A percentile compares a stretch with the other conserved stretches of the same genome.
Conservation (phyloP, 345 rosid genomes). For the Eutrema heterophyllum region DNA sequence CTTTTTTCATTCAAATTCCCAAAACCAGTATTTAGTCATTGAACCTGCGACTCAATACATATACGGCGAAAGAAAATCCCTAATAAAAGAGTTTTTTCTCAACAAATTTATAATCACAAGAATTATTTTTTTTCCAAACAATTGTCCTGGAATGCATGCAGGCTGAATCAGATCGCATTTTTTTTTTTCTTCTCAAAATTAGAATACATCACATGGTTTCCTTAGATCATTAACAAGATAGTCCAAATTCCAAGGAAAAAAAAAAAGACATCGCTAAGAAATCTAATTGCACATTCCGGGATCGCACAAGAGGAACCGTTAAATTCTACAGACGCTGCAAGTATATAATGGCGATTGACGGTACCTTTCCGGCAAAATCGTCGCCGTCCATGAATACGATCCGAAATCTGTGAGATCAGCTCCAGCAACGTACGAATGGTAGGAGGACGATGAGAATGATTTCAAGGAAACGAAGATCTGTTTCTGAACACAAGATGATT, state of each 20-base stretch:
- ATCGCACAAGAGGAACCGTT: constrained; percentile 8
- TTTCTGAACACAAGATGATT: not conserved
- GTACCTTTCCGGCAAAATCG: constrained; percentile 28
- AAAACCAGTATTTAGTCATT: no score
- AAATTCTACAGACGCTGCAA: not conserved
- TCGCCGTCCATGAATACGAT: constrained; percentile 20
- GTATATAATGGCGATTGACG: not conserved
- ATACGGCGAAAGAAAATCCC: not conserved
- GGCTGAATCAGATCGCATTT: not conserved
- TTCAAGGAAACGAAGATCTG: constrained; percentile 9
- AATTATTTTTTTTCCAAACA: not conserved
- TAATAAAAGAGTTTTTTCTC: not conserved
- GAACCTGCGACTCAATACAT: not conserved
- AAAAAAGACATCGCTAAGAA: not conserved
- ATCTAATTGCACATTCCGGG: not conserved
- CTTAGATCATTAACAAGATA: not conserved
- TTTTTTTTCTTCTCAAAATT: not conserved
- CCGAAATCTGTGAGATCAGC: constrained; percentile 5
- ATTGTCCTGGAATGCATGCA: constrained; percentile 9
- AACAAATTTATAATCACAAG: not conserved
- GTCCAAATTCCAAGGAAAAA: not conserved
- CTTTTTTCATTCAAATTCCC: not conserved
- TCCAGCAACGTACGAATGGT: constrained; percentile 8
- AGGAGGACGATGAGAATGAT: not conserved
- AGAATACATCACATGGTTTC: not conserved